These are phyloP conservation scores for Tolypocladium amazonense DNA, from an alignment of 2,329 filamentous ascomycete genomes.

Conservation along the genomic window DNA sequence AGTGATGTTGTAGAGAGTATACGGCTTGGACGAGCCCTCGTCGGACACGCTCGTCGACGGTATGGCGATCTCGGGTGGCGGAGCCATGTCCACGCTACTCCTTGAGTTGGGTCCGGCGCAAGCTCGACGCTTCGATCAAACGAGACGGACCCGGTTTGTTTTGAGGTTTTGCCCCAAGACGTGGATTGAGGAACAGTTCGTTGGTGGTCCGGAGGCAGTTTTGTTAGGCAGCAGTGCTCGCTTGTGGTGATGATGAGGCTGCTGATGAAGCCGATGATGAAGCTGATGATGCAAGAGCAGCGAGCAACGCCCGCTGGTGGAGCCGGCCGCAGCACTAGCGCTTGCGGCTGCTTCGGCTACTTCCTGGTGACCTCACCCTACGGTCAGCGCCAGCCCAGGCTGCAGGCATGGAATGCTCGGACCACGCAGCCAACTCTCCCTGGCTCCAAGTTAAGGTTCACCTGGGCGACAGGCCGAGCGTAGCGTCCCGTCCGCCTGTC, in stretches of 20 bases:
- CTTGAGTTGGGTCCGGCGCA: background rate
- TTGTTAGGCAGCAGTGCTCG: background rate
- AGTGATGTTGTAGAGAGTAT: slow-evolving; percentile 69
- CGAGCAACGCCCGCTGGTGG: background rate
- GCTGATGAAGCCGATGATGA: background rate
- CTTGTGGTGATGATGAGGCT: background rate
- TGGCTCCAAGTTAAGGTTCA: background rate
- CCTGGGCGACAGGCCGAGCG: background rate
- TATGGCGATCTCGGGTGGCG: slow-evolving; percentile 56
- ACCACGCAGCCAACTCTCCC: background rate
- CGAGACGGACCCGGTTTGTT: background rate
- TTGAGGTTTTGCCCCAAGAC: no score
- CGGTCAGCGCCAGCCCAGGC: background rate
- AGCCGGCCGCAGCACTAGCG: background rate
- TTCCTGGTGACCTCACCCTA: background rate
- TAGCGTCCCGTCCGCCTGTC: background rate
- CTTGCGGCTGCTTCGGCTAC: background rate
- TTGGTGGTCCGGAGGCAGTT: background rate
- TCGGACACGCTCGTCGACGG: slow-evolving; percentile 51
- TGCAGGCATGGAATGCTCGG: background rate
- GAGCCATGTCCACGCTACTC: slow-evolving; percentile 38
- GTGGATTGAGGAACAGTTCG: background rate
- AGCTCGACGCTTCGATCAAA: background rate
- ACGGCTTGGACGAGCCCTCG: slow-evolving; percentile 47
- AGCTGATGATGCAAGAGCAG: background rate